Evolutionary conservation across 441 rosid genomes (phyloP), one percentile per base, ranked within the genome.

Genomic region (Gossypium schwendimanii): DNA sequence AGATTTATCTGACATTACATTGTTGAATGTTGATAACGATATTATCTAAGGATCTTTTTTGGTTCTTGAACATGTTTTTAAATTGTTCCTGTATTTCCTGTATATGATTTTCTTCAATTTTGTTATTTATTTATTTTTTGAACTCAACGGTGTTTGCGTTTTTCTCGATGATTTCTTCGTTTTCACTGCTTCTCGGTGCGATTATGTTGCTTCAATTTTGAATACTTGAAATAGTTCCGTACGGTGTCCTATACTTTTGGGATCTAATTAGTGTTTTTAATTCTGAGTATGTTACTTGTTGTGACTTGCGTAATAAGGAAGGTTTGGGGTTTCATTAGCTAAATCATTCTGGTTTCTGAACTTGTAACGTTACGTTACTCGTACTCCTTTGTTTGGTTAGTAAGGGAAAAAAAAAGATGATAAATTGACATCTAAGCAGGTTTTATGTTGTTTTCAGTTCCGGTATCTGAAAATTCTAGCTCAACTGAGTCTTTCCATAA

Each of bases 401-500:
- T 68, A 63, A 50, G 59, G 44, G 44, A 1, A 39, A 44, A 72
- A 77, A 60, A 15, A 50, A 5, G 24, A 60, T 47, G 15, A 12
- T 24, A 54, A 20, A 15, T 61, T 23, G 39, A 31, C 23, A 47
- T 61, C 23, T 17, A 11, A 17, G 31, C 50, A 10, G 75, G 60
- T 72, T 61, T 24, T 49, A 49, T 72, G 75, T 61, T 26, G 69
- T 61, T 72, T 49, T 72, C 75, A 72, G 36, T 60, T 59, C 59
- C 59, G 2, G 50, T 17, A 49, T 61, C 61, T 18, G 75, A 61
- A 61, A 72, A 47, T 45, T 31, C 59, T 59, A 9, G 18, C 66
- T 71, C 75, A 47, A 59, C 58, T 61, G n/a, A 17, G 52, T 47
- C 24, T 45, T 62, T 72, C 63, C 12, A 2, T 21, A n/a, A 68